Conservation (phyloP, 768 basidiomycete species). For the Crucibulum laeve region DNA sequence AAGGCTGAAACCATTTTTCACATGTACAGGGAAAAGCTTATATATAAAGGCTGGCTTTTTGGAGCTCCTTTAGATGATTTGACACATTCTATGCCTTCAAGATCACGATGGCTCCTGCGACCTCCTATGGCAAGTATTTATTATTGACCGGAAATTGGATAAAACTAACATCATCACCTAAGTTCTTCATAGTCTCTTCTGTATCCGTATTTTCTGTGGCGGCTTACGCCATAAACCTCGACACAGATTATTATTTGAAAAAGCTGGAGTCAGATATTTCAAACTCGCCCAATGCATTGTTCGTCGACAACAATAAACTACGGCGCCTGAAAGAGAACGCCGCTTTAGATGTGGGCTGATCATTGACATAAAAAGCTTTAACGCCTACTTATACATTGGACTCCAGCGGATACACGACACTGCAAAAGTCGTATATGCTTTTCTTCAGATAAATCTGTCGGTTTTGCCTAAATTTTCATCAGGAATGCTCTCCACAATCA, state of each 20-base stretch:
- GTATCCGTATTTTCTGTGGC: not conserved
- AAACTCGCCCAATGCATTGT: not conserved
- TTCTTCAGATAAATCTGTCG: not conserved
- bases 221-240: not conserved
- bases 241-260: not conserved
- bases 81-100: not conserved
- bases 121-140: not conserved
- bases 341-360: not conserved
- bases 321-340: not conserved
- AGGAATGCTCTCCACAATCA: not conserved
- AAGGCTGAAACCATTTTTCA: too few relatives aligned
- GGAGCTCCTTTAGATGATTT: not conserved
- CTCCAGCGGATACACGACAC: not conserved
- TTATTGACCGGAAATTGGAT: too few relatives aligned
- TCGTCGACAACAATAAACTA: not conserved
- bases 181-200: not conserved
- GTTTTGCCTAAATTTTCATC: not conserved
- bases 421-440: too few relatives aligned
- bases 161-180: not conserved
- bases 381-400: not conserved
- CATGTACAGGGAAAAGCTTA: too few relatives aligned
- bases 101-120: not conserved
- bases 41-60: not conserved
- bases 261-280: not conserved
- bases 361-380: not conserved